Percentiles rank a stretch among this genome's conserved stretches.
Conservation (phyloP, 163 green algal genomes). For the Scenedesmus sp. region DNA sequence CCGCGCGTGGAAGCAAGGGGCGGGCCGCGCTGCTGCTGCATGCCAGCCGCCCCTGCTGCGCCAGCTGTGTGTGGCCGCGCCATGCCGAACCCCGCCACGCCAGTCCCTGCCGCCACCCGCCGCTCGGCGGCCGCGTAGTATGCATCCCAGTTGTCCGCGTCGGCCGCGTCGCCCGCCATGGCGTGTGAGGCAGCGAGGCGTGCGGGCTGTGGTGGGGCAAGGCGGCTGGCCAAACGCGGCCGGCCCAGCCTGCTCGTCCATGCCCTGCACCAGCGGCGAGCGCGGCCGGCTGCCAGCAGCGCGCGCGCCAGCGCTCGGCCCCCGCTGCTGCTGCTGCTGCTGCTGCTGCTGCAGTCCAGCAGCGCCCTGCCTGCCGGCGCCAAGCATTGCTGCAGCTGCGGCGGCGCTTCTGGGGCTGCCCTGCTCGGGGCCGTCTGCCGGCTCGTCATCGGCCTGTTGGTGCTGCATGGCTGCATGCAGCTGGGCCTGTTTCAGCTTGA, state of each 20-base stretch:
- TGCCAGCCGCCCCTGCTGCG: not conserved
- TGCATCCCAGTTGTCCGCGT: not conserved
- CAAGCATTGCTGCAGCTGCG: not conserved
- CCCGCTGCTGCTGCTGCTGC: not conserved
- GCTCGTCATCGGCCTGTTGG: not conserved
- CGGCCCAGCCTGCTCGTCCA: not conserved
- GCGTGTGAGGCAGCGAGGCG: not conserved
- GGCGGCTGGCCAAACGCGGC: not conserved
- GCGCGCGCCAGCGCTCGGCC: not conserved
- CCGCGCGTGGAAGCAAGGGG: not conserved
- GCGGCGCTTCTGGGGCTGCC: slow-evolving; percentile 9
- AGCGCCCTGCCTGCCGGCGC: not conserved
- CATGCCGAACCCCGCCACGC: not conserved
- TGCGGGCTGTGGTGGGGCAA: not conserved
- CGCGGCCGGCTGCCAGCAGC: not conserved
- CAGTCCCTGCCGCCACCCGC: not conserved
- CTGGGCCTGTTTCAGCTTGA: slow-evolving; percentile 29
- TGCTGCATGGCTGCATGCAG: slow-evolving; percentile 30
- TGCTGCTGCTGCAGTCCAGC: slow-evolving; percentile 6
- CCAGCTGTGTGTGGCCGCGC: not conserved
- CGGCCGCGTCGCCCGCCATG: not conserved
- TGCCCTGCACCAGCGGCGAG: not conserved
- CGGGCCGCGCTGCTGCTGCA: not conserved
- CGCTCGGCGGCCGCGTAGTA: not conserved
- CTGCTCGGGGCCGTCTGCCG: not conserved